A percentile compares a stretch with the other conserved stretches of the same genome.
Conservation (phyloP, 768 basidiomycete genomes). For the Hemileccinum rubropunctum region DNA sequence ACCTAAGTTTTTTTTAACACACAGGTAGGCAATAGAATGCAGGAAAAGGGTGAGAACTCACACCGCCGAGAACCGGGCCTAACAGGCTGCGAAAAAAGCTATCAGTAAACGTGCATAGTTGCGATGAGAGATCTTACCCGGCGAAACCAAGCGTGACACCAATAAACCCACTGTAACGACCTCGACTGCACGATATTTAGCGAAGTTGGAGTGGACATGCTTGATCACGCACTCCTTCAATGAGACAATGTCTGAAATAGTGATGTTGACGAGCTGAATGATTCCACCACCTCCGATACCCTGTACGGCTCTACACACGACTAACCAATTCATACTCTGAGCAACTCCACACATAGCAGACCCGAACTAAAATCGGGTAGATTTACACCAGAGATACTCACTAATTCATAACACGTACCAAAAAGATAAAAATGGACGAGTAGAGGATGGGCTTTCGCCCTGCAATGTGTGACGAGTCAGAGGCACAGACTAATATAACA, state of each 20-base stretch:
- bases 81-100: slow-evolving; percentile 45
- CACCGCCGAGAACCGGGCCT: slow-evolving; percentile 79
- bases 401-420: slow-evolving; percentile 41
- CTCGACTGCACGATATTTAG: slow-evolving; percentile 46
- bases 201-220: background rate
- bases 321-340: slow-evolving; percentile 73
- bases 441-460: slow-evolving; percentile 74
- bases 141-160: slow-evolving; percentile 77
- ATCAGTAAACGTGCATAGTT: background rate
- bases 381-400: too few species aligned
- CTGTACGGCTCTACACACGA: slow-evolving; percentile 72
- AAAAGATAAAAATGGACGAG: slow-evolving; percentile 59
- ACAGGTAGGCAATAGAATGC: background rate
- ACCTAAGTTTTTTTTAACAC: slow-evolving; percentile 37
- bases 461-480: slow-evolving; percentile 8
- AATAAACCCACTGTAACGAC: slow-evolving; percentile 69
- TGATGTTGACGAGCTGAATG: slow-evolving; percentile 72
- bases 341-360: slow-evolving; percentile 81
- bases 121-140: slow-evolving; percentile 24
- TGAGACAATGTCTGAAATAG: slow-evolving; percentile 78
- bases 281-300: slow-evolving; percentile 82
- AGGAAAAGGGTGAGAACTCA: slow-evolving; percentile 33
- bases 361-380: too few species aligned
- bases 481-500: background rate
- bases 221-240: slow-evolving; percentile 57